Percentiles rank a stretch among this genome's conserved stretches.
phyloP scores from a whole-genome alignment of 441 rosid genomes.

The Populus trichocarpa region DNA sequence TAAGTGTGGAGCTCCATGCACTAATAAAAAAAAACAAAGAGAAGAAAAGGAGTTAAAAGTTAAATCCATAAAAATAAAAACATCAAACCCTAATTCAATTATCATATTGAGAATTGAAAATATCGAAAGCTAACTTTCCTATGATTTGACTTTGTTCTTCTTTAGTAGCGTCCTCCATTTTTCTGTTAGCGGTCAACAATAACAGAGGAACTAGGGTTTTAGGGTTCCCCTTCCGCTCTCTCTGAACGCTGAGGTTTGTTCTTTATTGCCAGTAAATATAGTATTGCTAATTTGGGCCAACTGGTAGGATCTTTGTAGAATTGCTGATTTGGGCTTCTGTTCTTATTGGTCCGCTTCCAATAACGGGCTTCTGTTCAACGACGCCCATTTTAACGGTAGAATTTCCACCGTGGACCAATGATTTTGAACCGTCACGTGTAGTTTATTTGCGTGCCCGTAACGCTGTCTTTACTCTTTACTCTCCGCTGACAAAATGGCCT shows the following conservation, averaged over 20 bases:
- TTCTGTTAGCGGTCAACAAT: neutral
- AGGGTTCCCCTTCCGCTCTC: neutral
- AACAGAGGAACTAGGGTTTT: neutral
- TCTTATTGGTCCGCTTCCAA: too few species aligned
- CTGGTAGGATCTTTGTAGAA: neutral
- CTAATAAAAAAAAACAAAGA: conserved; percentile 27
- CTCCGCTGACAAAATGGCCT: neutral
- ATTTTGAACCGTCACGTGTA: neutral
- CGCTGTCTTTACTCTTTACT: neutral
- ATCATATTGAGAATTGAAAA: neutral
- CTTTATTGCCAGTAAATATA: too few species aligned
- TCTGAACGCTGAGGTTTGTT: too few species aligned
- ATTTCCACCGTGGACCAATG: neutral
- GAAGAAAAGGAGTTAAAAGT: neutral
- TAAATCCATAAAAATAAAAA: neutral
- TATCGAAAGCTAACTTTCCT: conserved; percentile 23
- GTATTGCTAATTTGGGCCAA: neutral
- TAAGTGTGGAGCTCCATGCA: conserved; percentile 66
- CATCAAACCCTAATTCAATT: neutral
- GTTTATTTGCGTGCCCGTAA: neutral
- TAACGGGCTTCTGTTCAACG: neutral
- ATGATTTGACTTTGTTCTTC: conserved; percentile 4
- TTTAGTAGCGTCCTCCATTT: conserved; percentile 21
- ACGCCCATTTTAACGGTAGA: neutral
- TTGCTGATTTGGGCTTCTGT: too few species aligned